Conservation (phyloP, 1,284 basidiomycete species). For the Apiotrichum mycotoxinovorans region DNA sequence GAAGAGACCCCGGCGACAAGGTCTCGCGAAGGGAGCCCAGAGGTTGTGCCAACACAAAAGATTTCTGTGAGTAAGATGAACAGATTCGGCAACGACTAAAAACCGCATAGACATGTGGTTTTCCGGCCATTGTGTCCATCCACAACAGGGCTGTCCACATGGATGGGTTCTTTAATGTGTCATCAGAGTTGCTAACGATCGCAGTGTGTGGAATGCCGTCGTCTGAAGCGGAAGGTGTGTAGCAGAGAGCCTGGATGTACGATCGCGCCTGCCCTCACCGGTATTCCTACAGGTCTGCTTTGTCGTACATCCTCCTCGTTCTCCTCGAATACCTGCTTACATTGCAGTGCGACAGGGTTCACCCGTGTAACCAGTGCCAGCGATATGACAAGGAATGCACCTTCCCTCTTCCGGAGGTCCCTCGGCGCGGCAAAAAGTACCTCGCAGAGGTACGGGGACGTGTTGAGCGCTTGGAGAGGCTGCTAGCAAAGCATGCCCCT, state of each 20-base stretch:
- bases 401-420: slow-evolving; percentile 17
- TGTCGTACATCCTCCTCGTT: neutral
- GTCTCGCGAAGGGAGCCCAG: neutral
- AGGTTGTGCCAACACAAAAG: neutral
- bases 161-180: too few relatives aligned
- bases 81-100: too few relatives aligned
- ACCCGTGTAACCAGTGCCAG: slow-evolving; percentile 23
- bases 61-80: slow-evolving; percentile 8
- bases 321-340: slow-evolving; percentile 2
- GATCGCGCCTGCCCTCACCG: neutral
- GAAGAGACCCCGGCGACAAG: neutral
- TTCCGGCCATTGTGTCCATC: neutral
- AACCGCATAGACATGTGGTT: too few relatives aligned
- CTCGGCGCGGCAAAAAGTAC: slow-evolving; percentile 21
- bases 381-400: slow-evolving; percentile 22
- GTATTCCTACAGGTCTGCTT: neutral
- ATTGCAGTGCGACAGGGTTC: slow-evolving; percentile 19
- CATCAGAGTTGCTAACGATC: neutral
- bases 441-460: slow-evolving; percentile 23
- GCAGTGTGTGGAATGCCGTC: slow-evolving; percentile 26
- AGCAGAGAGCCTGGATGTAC: neutral
- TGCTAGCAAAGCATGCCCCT: slow-evolving; percentile 14
- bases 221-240: slow-evolving; percentile 26
- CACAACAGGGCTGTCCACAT: too few relatives aligned
- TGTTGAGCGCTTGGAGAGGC: slow-evolving; percentile 17